Conservation (phyloP, 2,329 filamentous ascomycete genomes). For the Cytospora chrysosperma region DNA sequence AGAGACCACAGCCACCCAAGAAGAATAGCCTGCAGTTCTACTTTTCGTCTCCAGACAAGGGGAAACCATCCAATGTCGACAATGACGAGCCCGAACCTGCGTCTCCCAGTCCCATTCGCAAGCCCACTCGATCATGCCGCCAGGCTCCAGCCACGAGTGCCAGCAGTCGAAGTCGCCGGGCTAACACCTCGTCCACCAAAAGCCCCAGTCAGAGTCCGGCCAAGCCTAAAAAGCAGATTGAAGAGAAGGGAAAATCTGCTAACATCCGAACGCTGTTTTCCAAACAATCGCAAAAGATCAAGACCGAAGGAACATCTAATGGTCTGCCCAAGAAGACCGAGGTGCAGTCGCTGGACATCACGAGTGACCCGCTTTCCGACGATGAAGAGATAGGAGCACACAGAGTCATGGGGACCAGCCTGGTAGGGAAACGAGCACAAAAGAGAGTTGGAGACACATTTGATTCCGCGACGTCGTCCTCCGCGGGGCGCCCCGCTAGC, state of each 20-base stretch:
- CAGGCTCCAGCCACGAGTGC: slow-evolving; percentile 10
- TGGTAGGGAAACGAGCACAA: slow-evolving; percentile 55
- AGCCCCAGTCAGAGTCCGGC: slow-evolving; percentile 46
- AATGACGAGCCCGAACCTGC: slow-evolving; percentile 33
- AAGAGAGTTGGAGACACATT: slow-evolving; percentile 48
- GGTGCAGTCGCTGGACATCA: slow-evolving; percentile 42
- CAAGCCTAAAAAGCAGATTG: slow-evolving; percentile 41
- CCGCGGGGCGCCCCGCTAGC: slow-evolving; percentile 37
- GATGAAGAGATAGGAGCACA: slow-evolving; percentile 56
- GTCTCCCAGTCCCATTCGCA: slow-evolving; percentile 44
- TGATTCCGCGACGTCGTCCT: slow-evolving; percentile 30
- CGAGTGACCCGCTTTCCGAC: slow-evolving; percentile 59
- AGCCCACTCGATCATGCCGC: slow-evolving; percentile 30
- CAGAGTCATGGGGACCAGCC: slow-evolving; percentile 50
- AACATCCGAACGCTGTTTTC: slow-evolving; percentile 62
- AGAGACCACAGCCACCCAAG: slow-evolving; percentile 30
- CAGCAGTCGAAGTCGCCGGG: slow-evolving; percentile 30
- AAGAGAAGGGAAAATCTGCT: slow-evolving; percentile 53
- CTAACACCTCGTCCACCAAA: slow-evolving; percentile 30
- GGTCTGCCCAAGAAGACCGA: slow-evolving; percentile 29
- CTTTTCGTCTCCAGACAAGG: slow-evolving; percentile 49
- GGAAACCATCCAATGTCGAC: slow-evolving; percentile 27
- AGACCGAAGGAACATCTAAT: slow-evolving; percentile 34
- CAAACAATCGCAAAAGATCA: slow-evolving; percentile 55
- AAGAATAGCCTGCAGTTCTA: slow-evolving; percentile 54